phyloP scores from a whole-genome alignment of 1,284 basidiomycete species.

The Trichosporon inkin region DNA sequence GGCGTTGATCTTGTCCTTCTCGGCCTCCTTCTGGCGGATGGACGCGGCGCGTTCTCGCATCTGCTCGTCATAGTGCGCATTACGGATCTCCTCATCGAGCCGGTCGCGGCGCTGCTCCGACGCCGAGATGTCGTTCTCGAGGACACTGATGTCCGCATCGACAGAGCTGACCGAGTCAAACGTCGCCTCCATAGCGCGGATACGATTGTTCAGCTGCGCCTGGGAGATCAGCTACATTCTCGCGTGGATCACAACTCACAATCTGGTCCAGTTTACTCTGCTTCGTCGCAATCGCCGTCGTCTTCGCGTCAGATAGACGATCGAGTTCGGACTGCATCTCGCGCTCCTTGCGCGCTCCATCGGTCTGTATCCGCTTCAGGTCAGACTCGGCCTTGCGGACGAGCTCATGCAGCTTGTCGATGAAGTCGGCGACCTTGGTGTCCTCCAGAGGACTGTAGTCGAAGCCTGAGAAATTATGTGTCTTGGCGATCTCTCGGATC shows the following conservation, averaged over 20 bases:
- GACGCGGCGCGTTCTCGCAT: conserved; percentile 61
- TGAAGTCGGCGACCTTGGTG: conserved; percentile 36
- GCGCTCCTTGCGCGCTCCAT: conserved; percentile 39
- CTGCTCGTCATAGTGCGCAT: conserved; percentile 65
- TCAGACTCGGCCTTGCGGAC: conserved; percentile 40
- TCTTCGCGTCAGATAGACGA: conserved; percentile 31
- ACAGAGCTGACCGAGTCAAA: conserved; percentile 60
- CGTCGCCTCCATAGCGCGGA: conserved; percentile 55
- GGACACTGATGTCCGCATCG: conserved; percentile 58
- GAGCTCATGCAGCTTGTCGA: conserved; percentile 39
- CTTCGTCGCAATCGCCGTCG: conserved; percentile 37
- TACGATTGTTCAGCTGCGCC: conserved; percentile 35
- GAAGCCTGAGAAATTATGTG: conserved; percentile 70
- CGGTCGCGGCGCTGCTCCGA: conserved; percentile 60
- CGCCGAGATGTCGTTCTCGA: conserved; percentile 65
- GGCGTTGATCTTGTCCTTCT: conserved; percentile 64
- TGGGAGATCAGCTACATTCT: conserved; percentile 13
- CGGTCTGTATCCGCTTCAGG: conserved; percentile 37
- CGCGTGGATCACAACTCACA: conserved; percentile 50
- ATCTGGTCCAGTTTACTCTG: conserved; percentile 58
- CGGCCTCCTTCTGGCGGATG: conserved; percentile 63
- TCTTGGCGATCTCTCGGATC: conserved; percentile 66
- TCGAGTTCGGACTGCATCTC: conserved; percentile 44
- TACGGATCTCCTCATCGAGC: conserved; percentile 59
- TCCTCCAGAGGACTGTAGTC: conserved; percentile 51